A percentile compares a stretch with the other conserved stretches of the same genome.
phyloP scores from a whole-genome alignment of 1,139 yeast genomes.

The Arxiozyma bovina region DNA sequence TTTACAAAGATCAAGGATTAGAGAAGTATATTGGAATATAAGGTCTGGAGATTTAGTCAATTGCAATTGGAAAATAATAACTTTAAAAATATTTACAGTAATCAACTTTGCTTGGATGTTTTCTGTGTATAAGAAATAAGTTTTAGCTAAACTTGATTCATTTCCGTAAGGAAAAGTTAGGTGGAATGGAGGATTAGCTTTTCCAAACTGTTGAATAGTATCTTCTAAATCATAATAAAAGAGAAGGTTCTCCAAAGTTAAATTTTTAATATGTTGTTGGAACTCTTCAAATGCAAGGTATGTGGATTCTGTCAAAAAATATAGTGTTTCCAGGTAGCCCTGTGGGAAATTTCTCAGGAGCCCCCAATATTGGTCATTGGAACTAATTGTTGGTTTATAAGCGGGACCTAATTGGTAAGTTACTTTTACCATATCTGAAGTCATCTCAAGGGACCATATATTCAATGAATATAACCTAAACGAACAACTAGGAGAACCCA shows the following conservation, averaged over 20 bases:
- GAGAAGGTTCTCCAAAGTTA: slow-evolving; percentile 1
- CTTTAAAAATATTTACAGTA: slow-evolving; percentile 14
- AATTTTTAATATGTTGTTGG: neutral
- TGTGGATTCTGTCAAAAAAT: neutral
- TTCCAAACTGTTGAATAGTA: slow-evolving; percentile 3
- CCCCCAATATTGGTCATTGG: slow-evolving; percentile 1
- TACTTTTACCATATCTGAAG: slow-evolving; percentile 8
- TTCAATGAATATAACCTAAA: slow-evolving; percentile 19
- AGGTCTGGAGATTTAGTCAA: slow-evolving; percentile 8
- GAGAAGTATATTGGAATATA: slow-evolving; percentile 12
- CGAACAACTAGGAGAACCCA: slow-evolving; percentile 28
- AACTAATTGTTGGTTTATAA: slow-evolving; percentile 7
- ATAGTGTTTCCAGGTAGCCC: neutral
- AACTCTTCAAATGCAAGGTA: neutral
- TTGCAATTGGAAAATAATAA: slow-evolving; percentile 13
- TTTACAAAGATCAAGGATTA: slow-evolving; percentile 15
- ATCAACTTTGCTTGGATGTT: slow-evolving; percentile 15
- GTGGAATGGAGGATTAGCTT: neutral
- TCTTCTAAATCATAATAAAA: slow-evolving; percentile 5
- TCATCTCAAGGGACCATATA: slow-evolving; percentile 7
- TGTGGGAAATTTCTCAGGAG: neutral
- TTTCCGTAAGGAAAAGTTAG: slow-evolving; percentile 2
- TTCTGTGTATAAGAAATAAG: slow-evolving; percentile 15
- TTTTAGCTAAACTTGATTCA: slow-evolving; percentile 11
- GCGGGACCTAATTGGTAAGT: slow-evolving; percentile 7